Base-by-base conservation (phyloP, 768 basidiomycete genomes). In the Royoungia palumana region DNA sequence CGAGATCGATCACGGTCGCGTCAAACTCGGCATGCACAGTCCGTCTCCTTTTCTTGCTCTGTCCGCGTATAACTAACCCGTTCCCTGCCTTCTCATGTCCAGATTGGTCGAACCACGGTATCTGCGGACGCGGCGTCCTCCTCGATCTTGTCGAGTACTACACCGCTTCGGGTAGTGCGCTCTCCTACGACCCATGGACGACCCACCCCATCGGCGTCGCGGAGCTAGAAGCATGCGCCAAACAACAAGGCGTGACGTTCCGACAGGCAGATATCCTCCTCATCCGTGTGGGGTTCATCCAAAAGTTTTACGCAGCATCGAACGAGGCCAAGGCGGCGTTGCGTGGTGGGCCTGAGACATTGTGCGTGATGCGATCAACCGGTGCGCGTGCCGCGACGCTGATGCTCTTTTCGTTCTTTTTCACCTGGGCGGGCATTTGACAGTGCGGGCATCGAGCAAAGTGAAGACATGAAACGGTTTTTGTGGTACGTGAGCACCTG, bases 91-190 rank as follows among this genome's bases (percentile, higher is more conserved):
- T 22, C 22, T 21, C 25, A 28, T 6, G 10, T 37, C 13, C 38
- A 85, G 85, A 85, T 59, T 86, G 82, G 84, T 80, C 85, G 1
- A 75, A 74, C 17, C 85, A 85, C 57, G 83, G 85, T 1, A 84
- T 85, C 36, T 82, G 81, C 44, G 83, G 84, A 2, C 77, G 85
- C 3, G 85, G 83, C 17, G 80, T 87, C 40, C 66, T 86, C 19
- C 74, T 87, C 28, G 84, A 87, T 65, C 64, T 85, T 28, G 80
- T 85, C 46, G 63, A 71, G 11, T 78, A 76, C 63, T 75, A 77
- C 49, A 77, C 75, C 1, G 70, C 71, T 9, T 49, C 59, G 4
- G 62, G 62, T 6, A 55, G 64, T 4, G 62, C 69, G 7, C 64
- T 83, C 2, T 82, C 82, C 0, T 85, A 83, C 54, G 77, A 85